Conservation (phyloP, 1,139 yeast species). For the Arxiozyma telluris region DNA sequence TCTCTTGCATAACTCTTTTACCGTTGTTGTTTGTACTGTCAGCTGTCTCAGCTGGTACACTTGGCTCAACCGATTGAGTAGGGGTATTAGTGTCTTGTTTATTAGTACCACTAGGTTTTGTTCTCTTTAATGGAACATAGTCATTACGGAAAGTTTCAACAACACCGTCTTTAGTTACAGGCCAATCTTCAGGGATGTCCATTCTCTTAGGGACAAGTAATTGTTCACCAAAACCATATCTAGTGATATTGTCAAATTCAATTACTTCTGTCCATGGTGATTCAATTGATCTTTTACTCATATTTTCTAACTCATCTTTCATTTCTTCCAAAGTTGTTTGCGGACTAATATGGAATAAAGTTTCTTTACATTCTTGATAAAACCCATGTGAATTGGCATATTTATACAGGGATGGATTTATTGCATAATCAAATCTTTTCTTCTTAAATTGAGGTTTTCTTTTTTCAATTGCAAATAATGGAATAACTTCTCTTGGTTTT, state of each 20-base stretch:
- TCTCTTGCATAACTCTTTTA: conserved; percentile 26
- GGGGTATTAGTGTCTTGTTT: conserved; percentile 29
- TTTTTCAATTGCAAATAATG: conserved; percentile 26
- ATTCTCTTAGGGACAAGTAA: conserved; percentile 50
- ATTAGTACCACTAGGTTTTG: conserved; percentile 20
- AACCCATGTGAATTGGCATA: conserved; percentile 30
- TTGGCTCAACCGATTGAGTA: conserved; percentile 13
- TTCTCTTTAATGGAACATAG: conserved; percentile 65
- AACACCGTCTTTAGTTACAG: conserved; percentile 24
- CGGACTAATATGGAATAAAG: conserved; percentile 40
- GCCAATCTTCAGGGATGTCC: conserved; percentile 35
- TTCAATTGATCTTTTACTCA: conserved; percentile 52
- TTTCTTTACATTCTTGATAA: conserved; percentile 57
- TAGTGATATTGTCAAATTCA: conserved; percentile 45
- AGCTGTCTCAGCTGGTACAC: conserved; percentile 6
- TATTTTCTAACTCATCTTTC: conserved; percentile 17
- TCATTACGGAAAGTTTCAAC: conserved; percentile 39
- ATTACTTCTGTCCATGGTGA: conserved; percentile 62
- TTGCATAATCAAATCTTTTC: conserved; percentile 29
- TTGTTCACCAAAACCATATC: conserved; percentile 65
- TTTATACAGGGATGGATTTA: conserved; percentile 24
- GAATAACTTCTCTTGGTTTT: conserved; percentile 26
- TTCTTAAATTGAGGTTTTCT: conserved; percentile 25
- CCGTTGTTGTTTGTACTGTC: conserved; percentile 26
- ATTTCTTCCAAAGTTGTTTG: conserved; percentile 15